phyloP scores from a whole-genome alignment of 192 early-diverging fungal genomes.

The Gigaspora rosea region DNA sequence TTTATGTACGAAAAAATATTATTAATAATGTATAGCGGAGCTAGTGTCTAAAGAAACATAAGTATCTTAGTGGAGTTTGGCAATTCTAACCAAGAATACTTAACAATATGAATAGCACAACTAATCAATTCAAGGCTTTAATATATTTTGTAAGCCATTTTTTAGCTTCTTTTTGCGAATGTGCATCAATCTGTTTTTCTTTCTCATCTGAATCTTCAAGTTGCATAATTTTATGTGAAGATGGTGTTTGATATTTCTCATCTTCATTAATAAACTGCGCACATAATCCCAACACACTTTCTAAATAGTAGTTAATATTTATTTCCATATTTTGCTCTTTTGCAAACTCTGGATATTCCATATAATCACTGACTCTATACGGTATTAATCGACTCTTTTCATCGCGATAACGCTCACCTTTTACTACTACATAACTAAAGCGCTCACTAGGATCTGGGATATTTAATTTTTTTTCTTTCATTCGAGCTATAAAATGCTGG shows the following conservation, averaged over 20 bases:
- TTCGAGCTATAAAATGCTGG: too few species aligned
- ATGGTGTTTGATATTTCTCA: neutral
- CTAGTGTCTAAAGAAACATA: too few species aligned
- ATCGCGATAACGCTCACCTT: too few species aligned
- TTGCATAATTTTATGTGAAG: too few species aligned
- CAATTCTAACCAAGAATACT: too few species aligned
- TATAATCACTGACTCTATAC: neutral
- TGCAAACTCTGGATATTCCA: neutral
- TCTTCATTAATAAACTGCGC: neutral
- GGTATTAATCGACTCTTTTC: neutral
- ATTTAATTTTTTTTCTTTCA: neutral
- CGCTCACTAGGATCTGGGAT: neutral
- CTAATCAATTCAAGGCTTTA: neutral
- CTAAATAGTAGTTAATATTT: neutral
- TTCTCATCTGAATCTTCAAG: too few species aligned
- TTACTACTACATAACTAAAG: slow-evolving; percentile 21
- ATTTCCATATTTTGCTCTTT: neutral
- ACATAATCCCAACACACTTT: neutral
- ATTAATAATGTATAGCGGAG: too few species aligned
- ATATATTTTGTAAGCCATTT: slow-evolving; percentile 6
- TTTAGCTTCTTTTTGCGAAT: slow-evolving; percentile 16
- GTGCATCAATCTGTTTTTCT: too few species aligned
- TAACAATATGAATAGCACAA: too few species aligned
- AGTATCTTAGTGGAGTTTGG: too few species aligned
- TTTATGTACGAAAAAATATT: too few species aligned